Percentiles rank a stretch among this genome's conserved stretches.
phyloP scores from a whole-genome alignment of 306 rosid species.

The Quercus mongolica region DNA sequence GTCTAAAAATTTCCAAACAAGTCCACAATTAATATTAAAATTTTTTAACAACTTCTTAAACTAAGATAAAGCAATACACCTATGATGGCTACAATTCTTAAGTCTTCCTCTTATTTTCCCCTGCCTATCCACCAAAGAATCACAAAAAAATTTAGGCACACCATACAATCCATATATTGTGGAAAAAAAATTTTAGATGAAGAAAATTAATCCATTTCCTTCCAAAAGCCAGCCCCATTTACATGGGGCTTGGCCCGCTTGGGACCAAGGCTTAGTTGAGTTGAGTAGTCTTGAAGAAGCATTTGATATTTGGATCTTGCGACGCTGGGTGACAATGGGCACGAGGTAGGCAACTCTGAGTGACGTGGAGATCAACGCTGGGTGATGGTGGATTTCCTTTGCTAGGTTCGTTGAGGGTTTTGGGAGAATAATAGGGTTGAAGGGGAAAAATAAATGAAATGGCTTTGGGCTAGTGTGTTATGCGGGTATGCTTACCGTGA shows the following conservation, averaged over 20 bases:
- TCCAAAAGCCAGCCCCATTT: no score
- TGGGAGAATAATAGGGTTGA: no score
- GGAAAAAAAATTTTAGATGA: not conserved
- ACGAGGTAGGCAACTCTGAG: no score
- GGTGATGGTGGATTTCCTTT: no score
- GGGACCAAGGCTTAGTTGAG: not conserved
- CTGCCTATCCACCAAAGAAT: not conserved
- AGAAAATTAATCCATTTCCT: not conserved
- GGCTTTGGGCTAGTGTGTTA: no score
- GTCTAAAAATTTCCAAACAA: not conserved
- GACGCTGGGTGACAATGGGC: no score
- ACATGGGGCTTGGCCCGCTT: not conserved
- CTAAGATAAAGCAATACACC: not conserved
- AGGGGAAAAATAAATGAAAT: no score
- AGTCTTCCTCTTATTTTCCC: not conserved
- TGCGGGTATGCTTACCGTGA: no score
- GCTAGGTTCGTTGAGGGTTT: no score
- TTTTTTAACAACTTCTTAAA: no score
- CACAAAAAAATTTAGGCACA: not conserved
- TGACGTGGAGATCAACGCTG: no score
- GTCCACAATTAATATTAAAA: not conserved
- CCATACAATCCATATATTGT: not conserved
- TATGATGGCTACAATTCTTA: not conserved
- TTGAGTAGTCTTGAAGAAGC: not conserved
- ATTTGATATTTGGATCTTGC: not conserved